Evolutionary conservation across 345 rosid genomes (phyloP).

Genomic region (Arabis alpina): DNA sequence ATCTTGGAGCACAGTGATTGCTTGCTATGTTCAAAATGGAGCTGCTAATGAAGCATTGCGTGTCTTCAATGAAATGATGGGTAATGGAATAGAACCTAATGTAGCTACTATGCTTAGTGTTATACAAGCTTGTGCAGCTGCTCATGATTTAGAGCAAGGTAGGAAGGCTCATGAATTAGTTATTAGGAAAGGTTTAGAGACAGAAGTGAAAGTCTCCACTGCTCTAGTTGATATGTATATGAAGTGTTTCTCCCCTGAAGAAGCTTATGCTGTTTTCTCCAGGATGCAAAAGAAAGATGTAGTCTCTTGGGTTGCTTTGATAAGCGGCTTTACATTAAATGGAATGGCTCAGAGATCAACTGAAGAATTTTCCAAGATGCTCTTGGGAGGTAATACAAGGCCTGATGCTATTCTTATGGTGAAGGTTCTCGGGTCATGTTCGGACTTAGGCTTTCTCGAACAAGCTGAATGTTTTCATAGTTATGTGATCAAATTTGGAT

Average conservation of each 20-base stretch:
- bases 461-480: slow-evolving; percentile 61
- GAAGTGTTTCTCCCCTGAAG: slow-evolving; percentile 55
- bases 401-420: slow-evolving; percentile 65
- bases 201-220: slow-evolving; percentile 52
- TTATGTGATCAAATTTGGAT: slow-evolving; percentile 53
- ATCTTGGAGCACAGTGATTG: slow-evolving; percentile 62
- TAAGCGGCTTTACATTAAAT: slow-evolving; percentile 59
- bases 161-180: slow-evolving; percentile 55
- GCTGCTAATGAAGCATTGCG: slow-evolving; percentile 44
- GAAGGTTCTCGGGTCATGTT: slow-evolving; percentile 58
- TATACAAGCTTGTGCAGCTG: slow-evolving; percentile 56
- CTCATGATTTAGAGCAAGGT: slow-evolving; percentile 50
- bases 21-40: slow-evolving; percentile 51
- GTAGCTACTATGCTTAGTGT: slow-evolving; percentile 50
- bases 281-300: slow-evolving; percentile 59
- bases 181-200: slow-evolving; percentile 46
- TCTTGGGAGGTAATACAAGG: slow-evolving; percentile 41
- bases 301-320: slow-evolving; percentile 62
- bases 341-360: slow-evolving; percentile 53
- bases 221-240: slow-evolving; percentile 67
- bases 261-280: slow-evolving; percentile 53
- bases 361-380: slow-evolving; percentile 51
- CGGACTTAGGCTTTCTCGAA: slow-evolving; percentile 54
- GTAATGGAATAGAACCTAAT: slow-evolving; percentile 43
- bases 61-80: slow-evolving; percentile 54